Evolutionary conservation across 805 yeast species (phyloP), one percentile per base, ranked within the genome.

Genomic region (Scheffersomyces coipomensis): DNA sequence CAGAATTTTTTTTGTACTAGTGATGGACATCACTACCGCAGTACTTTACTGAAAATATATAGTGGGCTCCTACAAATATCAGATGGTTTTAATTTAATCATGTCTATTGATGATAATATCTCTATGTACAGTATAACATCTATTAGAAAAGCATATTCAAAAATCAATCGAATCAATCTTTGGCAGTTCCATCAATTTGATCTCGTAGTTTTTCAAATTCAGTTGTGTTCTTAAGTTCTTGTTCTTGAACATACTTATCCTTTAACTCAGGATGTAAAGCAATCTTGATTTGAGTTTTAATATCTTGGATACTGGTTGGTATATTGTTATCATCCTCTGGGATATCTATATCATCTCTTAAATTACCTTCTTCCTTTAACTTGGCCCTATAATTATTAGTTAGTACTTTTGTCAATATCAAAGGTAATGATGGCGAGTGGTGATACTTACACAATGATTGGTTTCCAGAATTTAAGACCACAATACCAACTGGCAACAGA

Each of bases 401-500:
- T 42, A 40, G 42, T 29, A 29, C 12, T 17, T 12, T 16, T 5
- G 16, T 23, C 19, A 23, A 16, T 9, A 4, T 18, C n/a, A n/a
- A n/a, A n/a, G n/a, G n/a, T n/a, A n/a, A n/a, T n/a, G n/a, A n/a
- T n/a, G n/a, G n/a, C n/a, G n/a, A n/a, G n/a, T 38, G 19, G 16
- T 22, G 7, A 5, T 35, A 75, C 83, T 52, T 67, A 76, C 81
- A 85, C 73, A 3, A 85, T 75, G 13, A 85, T 57, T 2, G 95
- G 95, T 49, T 82, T 82, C 68, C 87, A 85, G 61, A 85, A 85
- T 53, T 74, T 78, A 40, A 78, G 61, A 2, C 86, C 87, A 15
- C 70, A 57, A 41, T 68, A 68, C 70, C 71, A 67, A 39, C 71
- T 60, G 24, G 65, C 36, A 2, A 47, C 53, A 4, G 52, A 55